Evolutionary conservation across 306 rosid species (phyloP), one percentile per base, ranked within the genome.

Genomic region (Begonia loranthoides): DNA sequence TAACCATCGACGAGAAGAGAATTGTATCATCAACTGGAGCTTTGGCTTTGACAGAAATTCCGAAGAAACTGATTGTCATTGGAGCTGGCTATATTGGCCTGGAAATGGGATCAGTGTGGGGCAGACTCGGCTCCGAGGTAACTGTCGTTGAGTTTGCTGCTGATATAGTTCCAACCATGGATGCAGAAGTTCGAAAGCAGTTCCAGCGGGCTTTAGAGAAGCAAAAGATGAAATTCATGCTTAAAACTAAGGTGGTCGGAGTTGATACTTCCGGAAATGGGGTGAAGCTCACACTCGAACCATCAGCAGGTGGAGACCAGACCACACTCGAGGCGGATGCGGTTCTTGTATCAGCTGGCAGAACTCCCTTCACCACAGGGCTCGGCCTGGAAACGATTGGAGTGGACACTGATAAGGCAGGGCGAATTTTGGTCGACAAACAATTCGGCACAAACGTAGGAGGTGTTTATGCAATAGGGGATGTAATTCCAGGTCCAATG

Each of bases 81-180:
- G 96, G 99, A 54, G 99, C 99, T 14, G 99, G 99, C 52, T 92
- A 92, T 73, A 92, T 92, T 52, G 99, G 99, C 17, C 85, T 92
- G 16, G 99, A 92, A 64, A 92, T 92, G 99, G 99, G 99, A 5
- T 92, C 99, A 0, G 99, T 92, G 3, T 92, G 99, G 99, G 88
- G 94, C 46, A 73, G 99, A 21, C 66, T 92, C 52, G 99, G 99
- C 52, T 86, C 96, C 1, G 81, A 86, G 81, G 63, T 92, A 66
- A 80, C 78, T 54, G 99, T 92, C 55, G 99, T 86, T 57, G 99
- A 92, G 82, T 92, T 80, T 69, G 99, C 86, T 12, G 15, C 93
- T 0, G 96, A 86, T 17, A 92, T 92, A 45, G 99, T 86, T 74
- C 99, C 99, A 49, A 33, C 93, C 53, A 83, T 92, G 99, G 99